Evolutionary conservation across 169 alveolate genomes (phyloP), one percentile per base, ranked within the genome.

Genomic region (Plasmodium inui): DNA sequence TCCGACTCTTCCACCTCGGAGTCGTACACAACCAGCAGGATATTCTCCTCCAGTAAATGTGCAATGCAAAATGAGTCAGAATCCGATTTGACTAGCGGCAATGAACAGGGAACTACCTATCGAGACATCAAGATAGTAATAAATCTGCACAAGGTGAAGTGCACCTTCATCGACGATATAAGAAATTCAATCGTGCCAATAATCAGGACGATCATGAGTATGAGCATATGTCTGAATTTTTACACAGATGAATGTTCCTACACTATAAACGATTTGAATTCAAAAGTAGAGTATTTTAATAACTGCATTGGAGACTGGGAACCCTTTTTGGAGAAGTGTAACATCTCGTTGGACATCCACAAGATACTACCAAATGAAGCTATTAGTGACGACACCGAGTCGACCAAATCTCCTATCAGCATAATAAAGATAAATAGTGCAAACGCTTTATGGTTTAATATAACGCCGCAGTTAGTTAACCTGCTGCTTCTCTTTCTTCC

Each of bases 281-380:
- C 96, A 22, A 86, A 96, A 39, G 76, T 96, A 37, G 97, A 96
- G 46, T 96, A 96, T 89, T 95, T 96, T 92, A 96, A 96, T 88
- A 94, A 96, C n/a, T 84, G 92, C 34, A 94, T 96, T 19, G 98
- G 98, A 67, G 98, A 96, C 57, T 96, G 98, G 98, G 98, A 96
- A 85, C 98, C 98, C 50, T 96, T 92, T 93, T 57, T 96, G 50
- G 98, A 96, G 79, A 92, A 95, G 37, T 95, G 96, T 76, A 95
- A 93, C 85, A 85, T 53, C 50, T 93, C 94, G 37, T 85, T 57
- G 44, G 95, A 57, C 50, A 81, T 83, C 28, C 93, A 85, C 39
- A 67, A 70, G 37, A 74, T 84, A 22, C 90, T 91, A n/a, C 83
- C 95, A 22, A 81, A 55, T 72, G 94, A 95, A 14, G 55, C 79